Evolutionary conservation across 805 yeast species (phyloP).

Genomic region (Saccharomycopsis oosterbeekiorum): DNA sequence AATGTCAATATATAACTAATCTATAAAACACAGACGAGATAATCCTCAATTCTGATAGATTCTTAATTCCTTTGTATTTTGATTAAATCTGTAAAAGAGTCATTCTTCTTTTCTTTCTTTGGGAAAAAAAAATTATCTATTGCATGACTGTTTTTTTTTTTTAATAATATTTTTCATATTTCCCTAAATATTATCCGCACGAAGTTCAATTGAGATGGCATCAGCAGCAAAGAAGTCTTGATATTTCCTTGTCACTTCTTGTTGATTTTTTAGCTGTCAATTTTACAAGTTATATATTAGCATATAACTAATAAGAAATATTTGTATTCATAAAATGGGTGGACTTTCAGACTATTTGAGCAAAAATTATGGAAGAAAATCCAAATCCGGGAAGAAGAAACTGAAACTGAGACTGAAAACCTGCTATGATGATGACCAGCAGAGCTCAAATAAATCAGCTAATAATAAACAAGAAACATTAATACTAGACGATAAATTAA

Average conservation of each 20-base stretch:
- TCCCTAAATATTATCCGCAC: not conserved
- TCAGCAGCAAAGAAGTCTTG: not conserved
- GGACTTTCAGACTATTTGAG: slow-evolving; percentile 12
- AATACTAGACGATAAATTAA: not conserved
- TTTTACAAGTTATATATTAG: no score
- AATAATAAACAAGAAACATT: not conserved
- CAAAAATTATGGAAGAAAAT: slow-evolving; percentile 15
- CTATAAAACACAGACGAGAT: no score
- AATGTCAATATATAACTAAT: no score
- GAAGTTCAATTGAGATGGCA: no score
- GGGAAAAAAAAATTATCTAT: not conserved
- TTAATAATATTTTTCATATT: not conserved
- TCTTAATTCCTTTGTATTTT: not conserved
- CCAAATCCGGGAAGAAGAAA: not conserved
- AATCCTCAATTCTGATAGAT: not conserved
- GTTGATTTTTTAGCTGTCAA: no score
- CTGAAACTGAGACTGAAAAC: not conserved
- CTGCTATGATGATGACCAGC: not conserved
- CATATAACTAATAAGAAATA: no score
- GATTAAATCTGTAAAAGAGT: not conserved
- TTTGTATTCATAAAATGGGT: not conserved
- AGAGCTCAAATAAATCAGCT: not conserved
- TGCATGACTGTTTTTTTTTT: not conserved
- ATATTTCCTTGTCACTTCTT: no score
- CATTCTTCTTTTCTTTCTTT: not conserved